Base-by-base conservation (phyloP, 176 grass and related monocot species). In the Microstegium vimineum region DNA sequence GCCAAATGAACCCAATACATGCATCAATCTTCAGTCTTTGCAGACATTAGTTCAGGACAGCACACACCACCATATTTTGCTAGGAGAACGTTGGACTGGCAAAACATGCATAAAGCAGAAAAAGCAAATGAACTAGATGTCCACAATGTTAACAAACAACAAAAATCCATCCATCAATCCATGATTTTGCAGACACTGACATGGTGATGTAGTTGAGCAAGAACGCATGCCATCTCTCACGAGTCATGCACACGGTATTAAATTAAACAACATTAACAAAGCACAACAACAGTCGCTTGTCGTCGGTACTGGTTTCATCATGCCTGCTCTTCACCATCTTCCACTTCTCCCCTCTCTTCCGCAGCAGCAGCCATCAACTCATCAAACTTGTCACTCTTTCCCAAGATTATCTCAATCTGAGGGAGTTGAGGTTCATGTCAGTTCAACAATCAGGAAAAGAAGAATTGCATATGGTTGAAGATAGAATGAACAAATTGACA, bases 351-450 rank as follows among this genome's bases (percentile, higher is more conserved):
- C 37, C 84, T 83, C 38, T 95, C 90, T 85, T 91, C 87, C 2
- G 90, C 80, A 17, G 88, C 87, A 20, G 82, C 80, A 4, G 89
- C 96, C 93, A 99, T 99, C 82, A 99, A 25, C 82, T 95, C 93
- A 23, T 99, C 91, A 32, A 99, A 99, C n/a, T 91, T 91, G 1
- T 95, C 89, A 0, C 90, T 95, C 82, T 99, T 99, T 4, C 87
- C 93, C 36, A 99, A 20, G 18, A 84, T 66, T 65, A 94, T 99
- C 85, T 99, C 96, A 25, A 99, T 99, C 96, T 99, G 83, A 8
- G 26, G 27, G 33, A 81, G 32, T 8, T 4, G 0, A 54, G 26
- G 0, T 14, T 15, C 1, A 66, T 32, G 28, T 86, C 45, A 89
- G 43, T 71, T 65, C 5, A 30, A 2, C 9, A 33, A 4, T 30